Base-by-base conservation (phyloP, 2,329 filamentous ascomycete genomes). In the Trichoderma sp. region DNA sequence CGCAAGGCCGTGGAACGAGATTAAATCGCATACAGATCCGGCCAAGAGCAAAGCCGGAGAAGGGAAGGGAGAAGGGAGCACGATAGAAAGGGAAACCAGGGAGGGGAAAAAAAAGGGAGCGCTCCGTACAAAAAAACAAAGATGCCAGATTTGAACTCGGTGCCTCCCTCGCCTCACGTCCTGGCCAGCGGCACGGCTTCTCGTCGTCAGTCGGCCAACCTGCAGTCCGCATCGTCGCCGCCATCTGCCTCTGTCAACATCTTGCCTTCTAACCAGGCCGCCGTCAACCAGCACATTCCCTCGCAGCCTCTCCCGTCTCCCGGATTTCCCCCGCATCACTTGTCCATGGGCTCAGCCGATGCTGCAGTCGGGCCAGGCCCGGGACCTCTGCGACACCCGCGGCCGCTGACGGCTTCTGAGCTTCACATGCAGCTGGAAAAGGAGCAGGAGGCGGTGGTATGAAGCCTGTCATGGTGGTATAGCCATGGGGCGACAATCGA, bases 371-470 rank as follows among this genome's bases (percentile, higher is more conserved):
- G 68, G 35, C 59, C 68, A 17, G 88, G 88, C 0, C 87, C 88
- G 67, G 92, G 91, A 0, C 94, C 94, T 4, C 81, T 96, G 73
- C 88, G 94, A 70, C 94, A 97, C 77, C 94, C 94, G 6, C 87
- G 92, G 39, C 94, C 94, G 4, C 81, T 97, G 77, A 97, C 94
- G 0, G 90, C 93, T 1, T 91, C 93, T 4, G 94, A 98, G 78
- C 84, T 98, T 70, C 93, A 97, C 78, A 84, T 92, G 69, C 89
- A 97, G 80, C 84, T 97, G 29, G 94, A 98, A 80, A 95, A 96
- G 79, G 94, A 98, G 77, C 94, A 98, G 74, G 94, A 98, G 79
- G 92, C 93, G 39, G 90, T 97, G 74, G 94, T 95, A 84, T 71
- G 88, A 81, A 39, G 39, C 22, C 6, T 48, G 27, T 27, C 10